Evolutionary conservation across 2,329 filamentous ascomycete genomes (phyloP), one percentile per base, ranked within the genome.

Genomic region (Monosporascus sp.): DNA sequence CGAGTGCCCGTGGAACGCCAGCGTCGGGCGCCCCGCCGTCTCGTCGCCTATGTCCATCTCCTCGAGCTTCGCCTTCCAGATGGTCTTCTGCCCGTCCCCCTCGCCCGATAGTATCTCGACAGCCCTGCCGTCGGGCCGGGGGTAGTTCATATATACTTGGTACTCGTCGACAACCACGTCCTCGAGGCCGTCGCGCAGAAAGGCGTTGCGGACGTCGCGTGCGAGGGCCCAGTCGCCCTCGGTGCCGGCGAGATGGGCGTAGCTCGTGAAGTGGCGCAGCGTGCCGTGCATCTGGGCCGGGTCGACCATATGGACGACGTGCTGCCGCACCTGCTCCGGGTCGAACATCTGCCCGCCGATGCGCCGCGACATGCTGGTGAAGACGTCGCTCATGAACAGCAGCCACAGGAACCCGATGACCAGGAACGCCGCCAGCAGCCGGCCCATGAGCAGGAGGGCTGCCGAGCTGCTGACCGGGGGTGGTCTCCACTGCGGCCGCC

Each of bases 111-210:
- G 75, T 49, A 99, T 89, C 56, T 92, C 85, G 39, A 99, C 86
- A 53, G 85, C 82, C 48, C 94, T 81, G 14, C 93, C 94, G 55
- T 83, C 86, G 27, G 80, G 73, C 57, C 79, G 87, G 0, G 94
- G 91, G 68, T 96, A 99, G 70, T 97, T 97, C 64, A 97, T 75
- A 67, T 97, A 97, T 17, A 95, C 92, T 62, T 87, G 80, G 69
- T 89, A 96, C 66, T 90, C 83, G 62, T 96, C 88, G 63, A 90
- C 78, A 48, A 77, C 74, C 25, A 96, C 85, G 53, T 86, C 78
- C 61, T 96, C 91, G 65, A 99, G 78, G 4, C 83, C 81, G 46
- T 86, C 85, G 49, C 79, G 79, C 59, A 75, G 73, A 70, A 97
- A 96, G 68, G 87, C 81, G 63, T 84, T 84, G 69, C 92, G 81